Evolutionary conservation across 1,139 yeast species (phyloP).

Genomic region (Schwanniomyces etchellsii): DNA sequence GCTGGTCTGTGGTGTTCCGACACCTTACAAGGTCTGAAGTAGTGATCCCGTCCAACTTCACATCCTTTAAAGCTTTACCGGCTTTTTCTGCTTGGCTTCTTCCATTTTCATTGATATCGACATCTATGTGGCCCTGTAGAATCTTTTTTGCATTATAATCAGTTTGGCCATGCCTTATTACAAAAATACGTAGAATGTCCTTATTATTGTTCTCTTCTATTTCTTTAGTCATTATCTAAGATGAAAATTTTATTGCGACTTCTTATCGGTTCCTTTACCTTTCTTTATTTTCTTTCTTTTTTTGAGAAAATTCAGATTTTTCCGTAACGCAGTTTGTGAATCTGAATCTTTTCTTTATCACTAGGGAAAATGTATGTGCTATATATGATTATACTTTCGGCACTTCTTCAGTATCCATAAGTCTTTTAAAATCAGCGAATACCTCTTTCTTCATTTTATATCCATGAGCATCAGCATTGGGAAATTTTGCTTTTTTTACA

Average conservation of each 20-base stretch:
- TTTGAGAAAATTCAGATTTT: too few species aligned
- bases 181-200: constrained; percentile 44
- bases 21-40: constrained; percentile 64
- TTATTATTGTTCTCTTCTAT: constrained; percentile 29
- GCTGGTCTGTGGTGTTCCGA: constrained; percentile 42
- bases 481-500: constrained; percentile 52
- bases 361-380: neutral
- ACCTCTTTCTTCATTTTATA: constrained; percentile 68
- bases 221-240: constrained; percentile 27
- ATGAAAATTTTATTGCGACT: too few species aligned
- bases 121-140: constrained; percentile 70
- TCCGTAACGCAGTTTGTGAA: too few species aligned
- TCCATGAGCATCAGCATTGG: constrained; percentile 57
- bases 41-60: constrained; percentile 46
- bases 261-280: neutral
- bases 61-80: constrained; percentile 32
- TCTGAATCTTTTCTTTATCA: constrained; percentile 1
- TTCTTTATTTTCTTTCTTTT: neutral
- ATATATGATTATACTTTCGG: neutral
- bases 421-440: constrained; percentile 39
- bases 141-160: constrained; percentile 61
- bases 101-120: constrained; percentile 57
- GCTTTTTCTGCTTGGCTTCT: constrained; percentile 47
- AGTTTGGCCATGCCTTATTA: constrained; percentile 80
- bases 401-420: neutral